These are phyloP conservation scores for Fraxinus excelsior DNA, from an alignment of 257 asterid genomes.

Conservation along the genomic window DNA sequence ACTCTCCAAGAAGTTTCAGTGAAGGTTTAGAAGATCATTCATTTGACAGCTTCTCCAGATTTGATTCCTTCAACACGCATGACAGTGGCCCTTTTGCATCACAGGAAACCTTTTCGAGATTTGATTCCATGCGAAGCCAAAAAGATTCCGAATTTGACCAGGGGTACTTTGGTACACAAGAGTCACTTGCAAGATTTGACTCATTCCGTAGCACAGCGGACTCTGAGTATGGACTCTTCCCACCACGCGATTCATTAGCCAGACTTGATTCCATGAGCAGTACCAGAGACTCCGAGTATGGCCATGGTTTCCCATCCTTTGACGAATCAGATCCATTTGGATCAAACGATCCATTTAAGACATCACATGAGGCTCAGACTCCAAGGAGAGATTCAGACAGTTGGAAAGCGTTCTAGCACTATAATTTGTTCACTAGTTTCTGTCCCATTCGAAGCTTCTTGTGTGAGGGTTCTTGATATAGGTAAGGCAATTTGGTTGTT, in stretches of 20 bases:
- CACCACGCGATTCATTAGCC: conserved; percentile 38
- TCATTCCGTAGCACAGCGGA: conserved; percentile 84
- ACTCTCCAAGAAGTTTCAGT: conserved; percentile 53
- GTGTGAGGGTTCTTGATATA: conserved; percentile 22
- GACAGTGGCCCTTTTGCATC: conserved; percentile 59
- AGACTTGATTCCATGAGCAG: conserved; percentile 65
- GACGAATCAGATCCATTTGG: conserved; percentile 87
- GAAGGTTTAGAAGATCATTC: conserved; percentile 53
- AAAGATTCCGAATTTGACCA: conserved; percentile 74
- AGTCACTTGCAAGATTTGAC: conserved; percentile 65
- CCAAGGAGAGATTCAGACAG: conserved; percentile 70
- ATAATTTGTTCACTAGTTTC: neutral
- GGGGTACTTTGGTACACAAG: conserved; percentile 57
- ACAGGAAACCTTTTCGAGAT: conserved; percentile 67
- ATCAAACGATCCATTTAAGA: conserved; percentile 61
- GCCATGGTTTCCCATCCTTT: conserved; percentile 56
- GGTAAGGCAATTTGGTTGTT: conserved; percentile 27
- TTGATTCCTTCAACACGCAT: conserved; percentile 58
- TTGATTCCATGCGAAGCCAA: conserved; percentile 74
- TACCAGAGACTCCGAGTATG: conserved; percentile 50
- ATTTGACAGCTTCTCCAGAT: conserved; percentile 61
- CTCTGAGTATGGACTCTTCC: conserved; percentile 58
- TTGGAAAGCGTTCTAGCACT: conserved; percentile 78
- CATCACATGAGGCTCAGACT: conserved; percentile 63
- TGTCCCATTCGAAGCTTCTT: conserved; percentile 23